These are phyloP conservation scores for Ehretia macrophylla DNA, from an alignment of 257 asterid species.

Conservation along the genomic window DNA sequence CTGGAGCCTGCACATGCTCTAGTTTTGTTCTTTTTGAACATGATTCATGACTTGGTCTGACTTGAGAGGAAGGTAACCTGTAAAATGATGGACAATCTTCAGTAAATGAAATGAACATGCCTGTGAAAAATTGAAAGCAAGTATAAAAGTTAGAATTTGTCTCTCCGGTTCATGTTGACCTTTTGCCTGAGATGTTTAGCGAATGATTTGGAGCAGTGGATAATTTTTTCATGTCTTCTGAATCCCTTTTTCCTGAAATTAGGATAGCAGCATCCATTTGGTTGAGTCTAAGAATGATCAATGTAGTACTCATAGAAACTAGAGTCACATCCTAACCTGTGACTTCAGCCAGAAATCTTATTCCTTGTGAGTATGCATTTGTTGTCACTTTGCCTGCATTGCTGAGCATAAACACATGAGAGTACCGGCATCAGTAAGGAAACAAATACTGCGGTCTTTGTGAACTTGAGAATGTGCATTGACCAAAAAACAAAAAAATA, in stretches of 20 bases:
- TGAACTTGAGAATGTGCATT: no score
- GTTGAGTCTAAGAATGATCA: conserved; percentile 3
- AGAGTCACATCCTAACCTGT: conserved; percentile 41
- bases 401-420: conserved; percentile 32
- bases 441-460: neutral
- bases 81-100: conserved; percentile 12
- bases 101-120: conserved; percentile 9
- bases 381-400: conserved; percentile 82
- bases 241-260: conserved; percentile 36
- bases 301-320: neutral
- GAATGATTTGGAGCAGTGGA: conserved; percentile 30
- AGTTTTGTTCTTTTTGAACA: conserved; percentile 50
- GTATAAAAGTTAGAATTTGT: neutral
- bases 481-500: no score
- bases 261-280: conserved; percentile 6
- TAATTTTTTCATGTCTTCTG: conserved; percentile 26
- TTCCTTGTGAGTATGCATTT: conserved; percentile 78
- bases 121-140: neutral
- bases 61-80: conserved; percentile 26
- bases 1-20: conserved; percentile 12
- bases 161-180: conserved; percentile 29
- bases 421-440: conserved; percentile 1
- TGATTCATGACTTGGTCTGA: conserved; percentile 39
- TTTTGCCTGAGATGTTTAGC: conserved; percentile 31
- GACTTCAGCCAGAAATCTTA: conserved; percentile 71